These are phyloP conservation scores for Acacia acuminata DNA, from an alignment of 306 rosid species.

Conservation along the genomic window DNA sequence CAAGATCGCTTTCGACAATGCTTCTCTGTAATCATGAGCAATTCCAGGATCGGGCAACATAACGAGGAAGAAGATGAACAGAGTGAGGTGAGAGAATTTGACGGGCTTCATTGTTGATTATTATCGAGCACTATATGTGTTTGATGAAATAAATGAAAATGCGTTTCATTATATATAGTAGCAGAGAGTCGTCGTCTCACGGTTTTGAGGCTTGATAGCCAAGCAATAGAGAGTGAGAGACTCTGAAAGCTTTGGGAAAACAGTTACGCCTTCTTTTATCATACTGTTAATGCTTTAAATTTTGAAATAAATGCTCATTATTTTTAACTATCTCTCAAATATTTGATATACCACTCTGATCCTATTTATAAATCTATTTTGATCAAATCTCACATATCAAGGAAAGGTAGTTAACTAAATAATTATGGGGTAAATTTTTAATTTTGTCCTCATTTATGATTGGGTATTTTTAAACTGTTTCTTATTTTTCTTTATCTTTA, in stretches of 20 bases:
- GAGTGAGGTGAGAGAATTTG: neutral
- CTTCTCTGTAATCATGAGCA: conserved; percentile 70
- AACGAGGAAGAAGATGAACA: neutral
- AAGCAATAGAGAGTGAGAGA: neutral
- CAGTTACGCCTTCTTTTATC: neutral
- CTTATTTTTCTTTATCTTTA: no score
- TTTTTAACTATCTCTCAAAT: neutral
- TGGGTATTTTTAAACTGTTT: no score
- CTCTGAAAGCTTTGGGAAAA: neutral
- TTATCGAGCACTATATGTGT: neutral
- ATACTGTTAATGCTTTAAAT: neutral
- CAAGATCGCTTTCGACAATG: conserved; percentile 64
- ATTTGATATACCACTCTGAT: neutral
- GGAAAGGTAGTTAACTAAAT: no score
- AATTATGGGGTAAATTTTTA: no score
- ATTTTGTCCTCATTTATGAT: no score
- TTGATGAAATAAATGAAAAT: conserved; percentile 6
- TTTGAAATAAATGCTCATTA: neutral
- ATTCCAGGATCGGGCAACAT: conserved; percentile 9
- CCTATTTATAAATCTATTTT: no score
- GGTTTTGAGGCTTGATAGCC: conserved; percentile 30
- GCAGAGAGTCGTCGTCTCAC: conserved; percentile 25
- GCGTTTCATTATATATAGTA: conserved; percentile 15
- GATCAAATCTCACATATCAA: no score
- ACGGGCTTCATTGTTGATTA: neutral